These are phyloP conservation scores for Tuber brumale DNA, from an alignment of 495 filamentous ascomycete species.

Conservation along the genomic window DNA sequence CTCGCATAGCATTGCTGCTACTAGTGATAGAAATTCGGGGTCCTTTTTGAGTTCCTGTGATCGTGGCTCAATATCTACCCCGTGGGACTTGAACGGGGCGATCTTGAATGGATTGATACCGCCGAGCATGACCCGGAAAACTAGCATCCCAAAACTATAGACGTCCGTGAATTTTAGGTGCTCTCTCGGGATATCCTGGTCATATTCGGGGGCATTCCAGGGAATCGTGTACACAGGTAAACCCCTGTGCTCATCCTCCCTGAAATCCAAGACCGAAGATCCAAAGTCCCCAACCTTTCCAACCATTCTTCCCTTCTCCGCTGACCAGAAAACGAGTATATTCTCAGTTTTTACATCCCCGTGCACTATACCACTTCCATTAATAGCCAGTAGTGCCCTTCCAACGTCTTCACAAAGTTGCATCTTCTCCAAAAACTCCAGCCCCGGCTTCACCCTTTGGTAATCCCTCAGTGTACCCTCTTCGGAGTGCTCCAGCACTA, in stretches of 20 bases:
- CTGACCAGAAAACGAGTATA: conserved; percentile 37
- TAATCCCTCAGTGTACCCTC: background rate
- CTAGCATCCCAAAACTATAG: conserved; percentile 2
- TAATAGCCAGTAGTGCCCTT: conserved; percentile 40
- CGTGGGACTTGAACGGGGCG: background rate
- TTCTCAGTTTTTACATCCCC: conserved; percentile 46
- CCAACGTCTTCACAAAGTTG: conserved; percentile 43
- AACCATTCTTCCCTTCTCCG: background rate
- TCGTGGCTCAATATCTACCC: background rate
- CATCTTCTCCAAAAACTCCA: conserved; percentile 1
- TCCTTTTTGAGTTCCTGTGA: background rate
- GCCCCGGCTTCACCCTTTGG: background rate
- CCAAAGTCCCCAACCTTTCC: conserved; percentile 13
- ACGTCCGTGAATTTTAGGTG: background rate
- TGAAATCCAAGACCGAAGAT: background rate
- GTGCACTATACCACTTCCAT: conserved; percentile 44
- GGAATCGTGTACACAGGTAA: background rate
- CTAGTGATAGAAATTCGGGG: background rate
- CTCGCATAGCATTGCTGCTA: background rate
- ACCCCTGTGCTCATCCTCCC: background rate
- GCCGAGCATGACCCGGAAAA: background rate
- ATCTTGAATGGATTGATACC: conserved; percentile 2
- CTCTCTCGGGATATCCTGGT: background rate
- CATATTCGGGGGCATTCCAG: background rate
- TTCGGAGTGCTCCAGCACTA: background rate